Percentiles rank a stretch among this genome's conserved stretches.
Conservation (phyloP, 2,329 filamentous ascomycete genomes). For the Zymoseptoria tritici region DNA sequence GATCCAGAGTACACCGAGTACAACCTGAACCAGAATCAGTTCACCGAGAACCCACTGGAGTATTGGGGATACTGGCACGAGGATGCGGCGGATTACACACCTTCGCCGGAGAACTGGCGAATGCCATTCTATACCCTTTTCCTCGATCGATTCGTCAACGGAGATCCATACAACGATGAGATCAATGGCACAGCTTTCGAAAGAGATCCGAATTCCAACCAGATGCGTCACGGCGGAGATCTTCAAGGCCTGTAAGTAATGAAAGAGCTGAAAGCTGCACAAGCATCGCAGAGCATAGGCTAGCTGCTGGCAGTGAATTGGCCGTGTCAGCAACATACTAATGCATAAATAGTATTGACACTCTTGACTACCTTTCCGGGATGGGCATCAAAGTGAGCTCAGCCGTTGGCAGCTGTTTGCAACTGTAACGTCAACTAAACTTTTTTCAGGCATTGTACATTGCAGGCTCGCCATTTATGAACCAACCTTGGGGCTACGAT, state of each 20-base stretch:
- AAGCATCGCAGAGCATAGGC: neutral
- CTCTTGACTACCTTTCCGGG: constrained; percentile 57
- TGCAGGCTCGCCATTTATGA: constrained; percentile 55
- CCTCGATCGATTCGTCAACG: constrained; percentile 57
- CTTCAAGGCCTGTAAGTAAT: constrained; percentile 43
- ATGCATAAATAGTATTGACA: constrained; percentile 36
- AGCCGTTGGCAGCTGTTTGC: neutral
- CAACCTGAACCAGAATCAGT: constrained; percentile 54
- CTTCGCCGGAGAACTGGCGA: constrained; percentile 54
- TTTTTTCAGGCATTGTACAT: constrained; percentile 49
- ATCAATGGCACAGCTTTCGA: constrained; percentile 53
- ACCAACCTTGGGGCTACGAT: constrained; percentile 55
- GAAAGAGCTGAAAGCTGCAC: neutral
- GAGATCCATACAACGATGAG: constrained; percentile 57
- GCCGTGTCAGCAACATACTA: neutral
- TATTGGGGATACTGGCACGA: constrained; percentile 47
- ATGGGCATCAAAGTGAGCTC: constrained; percentile 44
- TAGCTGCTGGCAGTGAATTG: neutral
- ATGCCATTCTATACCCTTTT: constrained; percentile 58
- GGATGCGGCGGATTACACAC: constrained; percentile 33
- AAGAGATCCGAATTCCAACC: constrained; percentile 51
- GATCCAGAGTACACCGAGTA: constrained; percentile 43
- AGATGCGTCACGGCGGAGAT: constrained; percentile 57
- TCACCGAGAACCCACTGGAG: constrained; percentile 46
- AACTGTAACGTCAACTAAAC: neutral